Base-by-base conservation (phyloP, 2,329 filamentous ascomycete species). In the Malbranchea zuffiana region DNA sequence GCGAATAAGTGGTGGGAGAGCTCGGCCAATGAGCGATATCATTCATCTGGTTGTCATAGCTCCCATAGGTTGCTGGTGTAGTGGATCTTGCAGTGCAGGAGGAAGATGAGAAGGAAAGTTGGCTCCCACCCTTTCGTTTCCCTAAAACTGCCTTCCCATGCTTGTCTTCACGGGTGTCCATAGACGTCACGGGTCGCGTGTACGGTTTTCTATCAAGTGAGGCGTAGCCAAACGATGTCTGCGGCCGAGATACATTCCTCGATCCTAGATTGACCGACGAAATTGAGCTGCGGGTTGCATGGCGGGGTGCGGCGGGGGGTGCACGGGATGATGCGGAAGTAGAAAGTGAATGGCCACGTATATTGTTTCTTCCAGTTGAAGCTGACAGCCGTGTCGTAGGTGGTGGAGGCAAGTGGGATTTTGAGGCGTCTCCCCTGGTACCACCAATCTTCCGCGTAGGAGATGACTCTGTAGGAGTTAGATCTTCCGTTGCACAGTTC, bases 111-210 rank as follows among this genome's bases (percentile, higher is more conserved):
- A 57, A 56, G 46, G 50, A 48, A 54, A 53, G 49, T 49, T 51
- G 46, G 49, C 46, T 54, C 66, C 56, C 73, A 74, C 71, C 67
- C 62, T 71, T 69, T 58, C 65, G 55, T 56, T 67, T 69, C 42
- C 60, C 61, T 38, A 53, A 53, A 44, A 52, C 54, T 44, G 44
- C 62, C 46, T 41, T 59, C 43, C 47, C 43, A 29, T 47, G 58
- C 47, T 52, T 61, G 45, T 56, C 61, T 45, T 54, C 49, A 42
- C 59, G 60, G 40, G 54, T 60, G 45, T 61, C 62, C 43, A 66
- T 47, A 3, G 65, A 60, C 7, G 62, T 65, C 5, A 55, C 53
- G 5, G 64, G 59, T 33, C 60, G 63, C 44, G 54, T 47, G 32
- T 54, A 57, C 40, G 57, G 54, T 16, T 59, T 57, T 48, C 69